Percentiles rank a stretch among this genome's conserved stretches.
Evolutionary conservation across 495 filamentous ascomycete genomes (phyloP).

Genomic region (Annulohypoxylon moriforme): DNA sequence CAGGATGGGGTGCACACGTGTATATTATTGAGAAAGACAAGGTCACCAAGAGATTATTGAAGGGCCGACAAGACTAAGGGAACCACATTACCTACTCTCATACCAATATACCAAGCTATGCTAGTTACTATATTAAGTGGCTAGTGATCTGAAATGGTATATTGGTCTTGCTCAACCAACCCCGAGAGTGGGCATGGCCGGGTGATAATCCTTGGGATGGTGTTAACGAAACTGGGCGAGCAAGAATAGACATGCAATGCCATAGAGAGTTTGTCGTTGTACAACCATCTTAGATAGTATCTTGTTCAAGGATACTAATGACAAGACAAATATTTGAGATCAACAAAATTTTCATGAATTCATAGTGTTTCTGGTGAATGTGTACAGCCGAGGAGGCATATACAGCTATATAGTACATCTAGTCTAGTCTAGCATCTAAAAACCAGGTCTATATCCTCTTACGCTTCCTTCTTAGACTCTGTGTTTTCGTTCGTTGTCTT

Average conservation of each 20-base stretch:
- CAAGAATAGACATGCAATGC: slow-evolving; percentile 22
- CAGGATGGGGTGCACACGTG: slow-evolving; percentile 97
- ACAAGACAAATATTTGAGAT: slow-evolving; percentile 11
- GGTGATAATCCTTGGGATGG: background rate
- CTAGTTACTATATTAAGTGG: background rate
- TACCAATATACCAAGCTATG: background rate
- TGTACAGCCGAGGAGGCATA: slow-evolving; percentile 12
- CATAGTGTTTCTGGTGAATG: slow-evolving; percentile 19
- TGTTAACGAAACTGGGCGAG: background rate
- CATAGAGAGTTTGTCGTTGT: slow-evolving; percentile 29
- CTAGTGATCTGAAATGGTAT: background rate
- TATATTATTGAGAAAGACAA: slow-evolving; percentile 99
- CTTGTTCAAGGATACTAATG: slow-evolving; percentile 16
- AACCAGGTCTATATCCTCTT: slow-evolving; percentile 25
- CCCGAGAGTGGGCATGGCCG: background rate
- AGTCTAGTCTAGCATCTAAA: slow-evolving; percentile 47
- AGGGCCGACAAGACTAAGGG: slow-evolving; percentile 75
- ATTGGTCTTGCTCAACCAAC: background rate
- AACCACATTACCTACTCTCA: background rate
- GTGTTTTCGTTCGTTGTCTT: slow-evolving; percentile 41
- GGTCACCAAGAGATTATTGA: slow-evolving; percentile 96
- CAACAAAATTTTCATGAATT: slow-evolving; percentile 5
- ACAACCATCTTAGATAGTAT: slow-evolving; percentile 30
- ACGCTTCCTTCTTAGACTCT: slow-evolving; percentile 59
- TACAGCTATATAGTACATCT: slow-evolving; percentile 18